These are phyloP conservation scores for Sechiopsis laciniata DNA, from an alignment of 306 rosid species.

Conservation along the genomic window DNA sequence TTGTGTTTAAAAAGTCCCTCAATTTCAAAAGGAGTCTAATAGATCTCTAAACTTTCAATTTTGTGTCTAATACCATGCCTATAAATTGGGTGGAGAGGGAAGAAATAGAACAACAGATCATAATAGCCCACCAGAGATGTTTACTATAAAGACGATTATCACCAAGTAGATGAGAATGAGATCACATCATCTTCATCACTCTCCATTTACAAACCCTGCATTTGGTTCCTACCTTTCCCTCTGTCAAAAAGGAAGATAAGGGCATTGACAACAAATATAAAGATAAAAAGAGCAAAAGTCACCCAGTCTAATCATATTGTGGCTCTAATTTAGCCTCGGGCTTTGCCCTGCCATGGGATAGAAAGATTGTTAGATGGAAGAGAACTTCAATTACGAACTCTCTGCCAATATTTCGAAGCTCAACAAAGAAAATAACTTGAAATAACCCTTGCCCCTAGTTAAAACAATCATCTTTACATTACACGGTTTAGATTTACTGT, in stretches of 20 bases:
- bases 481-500: not conserved
- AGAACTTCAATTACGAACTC: not conserved
- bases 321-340: not conserved
- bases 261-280: not conserved
- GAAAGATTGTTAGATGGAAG: not conserved
- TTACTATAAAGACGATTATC: not conserved
- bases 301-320: not conserved
- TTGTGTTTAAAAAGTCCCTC: not conserved
- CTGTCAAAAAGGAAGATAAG: conserved; percentile 1
- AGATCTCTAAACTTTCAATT: not conserved
- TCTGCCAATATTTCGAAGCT: not conserved
- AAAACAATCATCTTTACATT: not conserved
- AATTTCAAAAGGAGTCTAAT: not conserved
- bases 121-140: not conserved
- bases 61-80: not conserved
- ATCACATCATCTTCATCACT: not conserved
- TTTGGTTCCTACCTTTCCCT: not conserved
- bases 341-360: not conserved
- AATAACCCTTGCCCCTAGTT: not conserved
- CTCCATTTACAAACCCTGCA: not conserved
- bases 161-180: not conserved
- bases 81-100: not conserved
- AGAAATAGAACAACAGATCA: not conserved
- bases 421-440: not conserved
- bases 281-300: not conserved